phyloP scores from a whole-genome alignment of 2,329 filamentous ascomycete genomes.

The Colletotrichum sp. region DNA sequence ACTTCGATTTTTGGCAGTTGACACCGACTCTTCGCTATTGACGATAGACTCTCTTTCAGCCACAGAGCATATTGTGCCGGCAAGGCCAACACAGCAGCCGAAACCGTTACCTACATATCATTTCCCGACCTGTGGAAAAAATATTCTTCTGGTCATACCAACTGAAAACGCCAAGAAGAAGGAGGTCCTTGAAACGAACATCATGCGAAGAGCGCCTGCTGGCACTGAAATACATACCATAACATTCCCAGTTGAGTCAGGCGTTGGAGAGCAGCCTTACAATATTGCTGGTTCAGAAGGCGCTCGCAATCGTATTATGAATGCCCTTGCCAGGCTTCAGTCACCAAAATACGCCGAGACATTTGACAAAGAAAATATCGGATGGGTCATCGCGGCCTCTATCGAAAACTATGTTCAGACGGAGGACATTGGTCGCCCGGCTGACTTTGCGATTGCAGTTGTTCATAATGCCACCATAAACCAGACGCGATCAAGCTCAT shows the following conservation, averaged over 20 bases:
- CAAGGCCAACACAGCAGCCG: background rate
- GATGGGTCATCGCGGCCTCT: background rate
- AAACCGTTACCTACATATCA: fast-evolving
- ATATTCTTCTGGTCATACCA: background rate
- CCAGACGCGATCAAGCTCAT: background rate
- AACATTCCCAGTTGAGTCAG: background rate
- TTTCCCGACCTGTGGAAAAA: background rate
- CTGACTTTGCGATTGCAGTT: background rate
- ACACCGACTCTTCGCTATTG: background rate
- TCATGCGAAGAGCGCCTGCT: background rate
- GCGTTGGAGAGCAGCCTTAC: background rate
- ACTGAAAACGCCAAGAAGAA: background rate
- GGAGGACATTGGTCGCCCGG: background rate
- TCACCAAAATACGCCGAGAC: background rate
- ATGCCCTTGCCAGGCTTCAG: background rate
- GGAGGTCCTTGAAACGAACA: background rate
- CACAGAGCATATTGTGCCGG: background rate
- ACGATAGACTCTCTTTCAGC: background rate
- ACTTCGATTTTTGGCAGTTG: background rate
- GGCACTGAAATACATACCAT: background rate
- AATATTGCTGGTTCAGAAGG: background rate
- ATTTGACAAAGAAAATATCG: background rate
- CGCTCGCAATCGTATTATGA: background rate
- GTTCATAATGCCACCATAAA: background rate
- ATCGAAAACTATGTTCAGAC: background rate